These are phyloP conservation scores for Rhodomyrtus psidioides DNA, from an alignment of 441 rosid species.

Conservation along the genomic window DNA sequence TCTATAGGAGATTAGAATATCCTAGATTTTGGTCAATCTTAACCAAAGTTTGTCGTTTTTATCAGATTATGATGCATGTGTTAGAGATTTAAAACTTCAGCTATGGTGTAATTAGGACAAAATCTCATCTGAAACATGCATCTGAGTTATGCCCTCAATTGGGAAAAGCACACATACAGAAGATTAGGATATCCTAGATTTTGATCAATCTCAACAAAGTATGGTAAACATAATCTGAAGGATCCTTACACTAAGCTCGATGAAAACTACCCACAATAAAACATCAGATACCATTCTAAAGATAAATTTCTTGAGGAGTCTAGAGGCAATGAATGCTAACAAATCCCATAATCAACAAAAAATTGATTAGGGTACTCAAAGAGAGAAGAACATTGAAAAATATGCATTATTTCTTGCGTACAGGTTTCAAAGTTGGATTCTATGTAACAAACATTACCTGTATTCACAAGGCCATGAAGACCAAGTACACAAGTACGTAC, in stretches of 20 bases:
- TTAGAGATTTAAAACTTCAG: not conserved
- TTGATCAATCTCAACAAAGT: not conserved
- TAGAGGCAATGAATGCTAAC: not conserved
- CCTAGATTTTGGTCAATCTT: not conserved
- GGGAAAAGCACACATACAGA: not conserved
- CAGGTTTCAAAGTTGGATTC: not conserved
- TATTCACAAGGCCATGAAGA: slow-evolving; percentile 41
- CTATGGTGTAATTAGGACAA: not conserved
- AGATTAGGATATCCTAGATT: not conserved
- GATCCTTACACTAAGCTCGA: not conserved
- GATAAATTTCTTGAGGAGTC: not conserved
- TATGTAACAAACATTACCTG: slow-evolving; percentile 35
- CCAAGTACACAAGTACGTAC: slow-evolving; percentile 44
- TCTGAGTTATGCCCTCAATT: not conserved
- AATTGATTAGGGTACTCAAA: not conserved
- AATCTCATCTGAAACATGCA: not conserved
- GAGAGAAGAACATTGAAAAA: not conserved
- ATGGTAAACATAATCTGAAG: not conserved
- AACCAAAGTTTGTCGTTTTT: not conserved
- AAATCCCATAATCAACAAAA: not conserved
- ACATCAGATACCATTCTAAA: not conserved
- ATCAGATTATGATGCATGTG: not conserved
- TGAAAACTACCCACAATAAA: not conserved
- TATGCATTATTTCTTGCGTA: not conserved
- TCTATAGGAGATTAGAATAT: not conserved